These are phyloP conservation scores for Erodium chrysanthum DNA, from an alignment of 441 rosid genomes.

Conservation along the genomic window DNA sequence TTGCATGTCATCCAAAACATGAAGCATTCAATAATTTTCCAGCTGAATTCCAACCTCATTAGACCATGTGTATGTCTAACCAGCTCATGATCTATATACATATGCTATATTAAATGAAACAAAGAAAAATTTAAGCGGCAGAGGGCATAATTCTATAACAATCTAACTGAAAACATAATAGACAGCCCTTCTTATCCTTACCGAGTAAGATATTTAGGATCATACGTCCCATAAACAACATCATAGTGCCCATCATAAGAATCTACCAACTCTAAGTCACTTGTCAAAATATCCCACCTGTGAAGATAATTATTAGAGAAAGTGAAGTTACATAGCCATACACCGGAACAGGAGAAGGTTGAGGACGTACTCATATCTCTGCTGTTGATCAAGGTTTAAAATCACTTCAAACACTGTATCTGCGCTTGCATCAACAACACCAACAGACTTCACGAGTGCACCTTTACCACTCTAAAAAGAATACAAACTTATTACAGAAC, in stretches of 20 bases:
- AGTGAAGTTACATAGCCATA: slow-evolving; percentile 19
- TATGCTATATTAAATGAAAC: neutral
- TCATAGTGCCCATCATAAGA: slow-evolving; percentile 87
- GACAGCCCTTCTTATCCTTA: slow-evolving; percentile 23
- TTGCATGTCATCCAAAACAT: neutral
- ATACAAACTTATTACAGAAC: slow-evolving; percentile 18
- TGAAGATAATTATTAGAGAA: slow-evolving; percentile 27
- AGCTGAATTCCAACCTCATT: neutral
- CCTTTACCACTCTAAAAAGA: slow-evolving; percentile 60
- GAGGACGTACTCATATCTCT: slow-evolving; percentile 78
- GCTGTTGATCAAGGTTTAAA: slow-evolving; percentile 58
- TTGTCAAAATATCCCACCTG: slow-evolving; percentile 98
- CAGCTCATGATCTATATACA: neutral
- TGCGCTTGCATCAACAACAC: slow-evolving; percentile 74
- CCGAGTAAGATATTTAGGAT: slow-evolving; percentile 82
- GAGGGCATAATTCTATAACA: neutral
- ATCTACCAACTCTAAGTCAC: slow-evolving; percentile 77
- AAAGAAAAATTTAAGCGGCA: neutral
- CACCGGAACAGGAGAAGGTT: slow-evolving; percentile 13
- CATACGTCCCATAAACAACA: slow-evolving; percentile 70
- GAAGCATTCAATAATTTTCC: slow-evolving; percentile 2
- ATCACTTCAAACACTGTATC: slow-evolving; percentile 88
- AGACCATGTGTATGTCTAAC: neutral
- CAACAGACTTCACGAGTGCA: slow-evolving; percentile 83
- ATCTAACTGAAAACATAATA: neutral